Evolutionary conservation across 139 green algal species (phyloP), one percentile per base, ranked within the genome.

Genomic region (Coelastrella sp.): DNA sequence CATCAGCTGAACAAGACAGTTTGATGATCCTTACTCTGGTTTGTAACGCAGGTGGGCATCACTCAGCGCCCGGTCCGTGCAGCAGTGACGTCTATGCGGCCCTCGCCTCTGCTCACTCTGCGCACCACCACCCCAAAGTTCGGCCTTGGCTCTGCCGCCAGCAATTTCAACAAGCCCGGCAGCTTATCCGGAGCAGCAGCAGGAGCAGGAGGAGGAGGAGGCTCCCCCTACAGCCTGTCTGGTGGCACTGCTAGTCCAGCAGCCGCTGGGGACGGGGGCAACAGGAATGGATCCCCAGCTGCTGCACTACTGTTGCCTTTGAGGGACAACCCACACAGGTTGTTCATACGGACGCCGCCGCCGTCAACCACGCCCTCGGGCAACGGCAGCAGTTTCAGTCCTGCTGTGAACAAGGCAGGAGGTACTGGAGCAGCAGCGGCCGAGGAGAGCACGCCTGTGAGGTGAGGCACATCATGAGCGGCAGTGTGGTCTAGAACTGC

Each of bases 311-410:
- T 95, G 11, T 96, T 98, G 91, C 94, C 95, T 15, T 91, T 95
- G 14, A 91, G 96, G 0, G 94, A 97, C 72, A 96, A 99, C 93
- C 96, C 97, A 0, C 94, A 97, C 88, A 78, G 91, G 10, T 95
- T 99, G 20, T 99, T 99, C 91, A 96, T 98, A 73, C 92, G 95
- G 17, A 91, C 94, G 73, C 91, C 94, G 7, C 92, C 96, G 35
- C 95, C 96, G 14, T 92, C 91, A 22, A 90, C 87, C 8, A 86
- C 74, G 19, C 61, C 87, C 8, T 61, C 87, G 4, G 66, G 19
- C 8, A 63, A 35, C 8, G 74, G 87, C 76, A 86, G 87, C 78
- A 90, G 87, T 49, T 85, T 90, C 35, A 90, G 60, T 8, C 76
- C 87, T 60, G 76, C 75, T 20, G 76, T 59, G 7, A 25, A 14